Percentiles rank a stretch among this genome's conserved stretches.
Conservation (phyloP, 2,329 filamentous ascomycete genomes). For the Esteya vermicola region DNA sequence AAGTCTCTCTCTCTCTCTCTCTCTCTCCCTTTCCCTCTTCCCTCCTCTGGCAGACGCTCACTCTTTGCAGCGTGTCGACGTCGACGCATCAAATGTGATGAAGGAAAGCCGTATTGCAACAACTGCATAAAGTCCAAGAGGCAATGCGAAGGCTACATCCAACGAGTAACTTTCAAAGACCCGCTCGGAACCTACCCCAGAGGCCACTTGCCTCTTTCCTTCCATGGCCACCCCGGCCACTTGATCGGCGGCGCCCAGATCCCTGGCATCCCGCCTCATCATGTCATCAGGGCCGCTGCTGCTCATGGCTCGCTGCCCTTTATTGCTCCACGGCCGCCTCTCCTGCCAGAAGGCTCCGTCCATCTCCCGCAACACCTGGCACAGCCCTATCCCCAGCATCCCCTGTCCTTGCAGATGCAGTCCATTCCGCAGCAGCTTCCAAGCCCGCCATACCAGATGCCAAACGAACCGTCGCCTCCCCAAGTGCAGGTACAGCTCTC, state of each 20-base stretch:
- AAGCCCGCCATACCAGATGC: too few relatives aligned
- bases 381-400: background rate
- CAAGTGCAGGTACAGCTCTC: background rate
- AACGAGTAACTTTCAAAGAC: slow-evolving; percentile 68
- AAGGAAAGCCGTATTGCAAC: slow-evolving; percentile 66
- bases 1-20: background rate
- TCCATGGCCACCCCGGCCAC: slow-evolving; percentile 27
- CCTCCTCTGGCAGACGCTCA: background rate
- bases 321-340: slow-evolving; percentile 1
- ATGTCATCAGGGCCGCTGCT: too few relatives aligned
- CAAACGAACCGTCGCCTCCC: too few relatives aligned
- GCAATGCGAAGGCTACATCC: slow-evolving; percentile 71
- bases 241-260: slow-evolving; percentile 22
- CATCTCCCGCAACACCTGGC: background rate
- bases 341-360: too few relatives aligned
- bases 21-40: background rate
- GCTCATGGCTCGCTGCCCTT: background rate
- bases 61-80: slow-evolving; percentile 61
- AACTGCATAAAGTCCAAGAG: slow-evolving; percentile 83
- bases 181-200: slow-evolving; percentile 45
- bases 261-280: background rate
- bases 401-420: background rate
- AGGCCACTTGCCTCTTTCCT: slow-evolving; percentile 29
- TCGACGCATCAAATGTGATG: slow-evolving; percentile 93
- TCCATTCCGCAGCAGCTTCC: too few relatives aligned